Evolutionary conservation across 139 green algal genomes (phyloP), one percentile per base, ranked within the genome.

Genomic region (Ettlia oleoabundans): DNA sequence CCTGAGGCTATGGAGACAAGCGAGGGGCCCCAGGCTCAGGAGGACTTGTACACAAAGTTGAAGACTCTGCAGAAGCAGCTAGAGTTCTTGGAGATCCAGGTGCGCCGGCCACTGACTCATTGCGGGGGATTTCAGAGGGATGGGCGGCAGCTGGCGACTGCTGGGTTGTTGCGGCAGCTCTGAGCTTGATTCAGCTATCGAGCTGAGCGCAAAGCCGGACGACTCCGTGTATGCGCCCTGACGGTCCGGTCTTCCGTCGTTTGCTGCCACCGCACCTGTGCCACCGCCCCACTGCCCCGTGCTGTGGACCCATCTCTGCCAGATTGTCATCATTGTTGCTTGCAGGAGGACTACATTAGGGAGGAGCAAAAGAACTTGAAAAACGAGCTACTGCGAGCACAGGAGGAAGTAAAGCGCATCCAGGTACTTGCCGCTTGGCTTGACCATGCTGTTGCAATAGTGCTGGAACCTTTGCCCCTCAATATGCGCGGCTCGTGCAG

Each of bases 261-360:
- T n/a, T n/a, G n/a, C n/a, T n/a, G n/a, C n/a, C n/a, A n/a, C n/a
- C n/a, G n/a, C n/a, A n/a, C n/a, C n/a, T n/a, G n/a, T n/a, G n/a
- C n/a, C n/a, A n/a, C n/a, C n/a, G n/a, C n/a, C n/a, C n/a, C n/a
- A n/a, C n/a, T n/a, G n/a, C n/a, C n/a, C n/a, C n/a, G n/a, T n/a
- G n/a, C n/a, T n/a, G n/a, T n/a, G n/a, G 15, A 5, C 5, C 63
- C 35, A 2, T 24, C 35, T 30, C 32, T 37, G 33, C 19, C 51
- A 47, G 47, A 43, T 6, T 73, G 37, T 18, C n/a, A 24, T 32
- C 33, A 33, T 37, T 68, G n/a, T n/a, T n/a, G n/a, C n/a, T n/a
- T n/a, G 65, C 87, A 95, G 92, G 97, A 99, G 90, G 96, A 99
- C 77, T 99, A 99, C 86, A 99, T 99, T 86, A 99, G 98, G 79